Evolutionary conservation across 2,329 filamentous ascomycete species (phyloP).

Genomic region (Hyphodiscus sp.): DNA sequence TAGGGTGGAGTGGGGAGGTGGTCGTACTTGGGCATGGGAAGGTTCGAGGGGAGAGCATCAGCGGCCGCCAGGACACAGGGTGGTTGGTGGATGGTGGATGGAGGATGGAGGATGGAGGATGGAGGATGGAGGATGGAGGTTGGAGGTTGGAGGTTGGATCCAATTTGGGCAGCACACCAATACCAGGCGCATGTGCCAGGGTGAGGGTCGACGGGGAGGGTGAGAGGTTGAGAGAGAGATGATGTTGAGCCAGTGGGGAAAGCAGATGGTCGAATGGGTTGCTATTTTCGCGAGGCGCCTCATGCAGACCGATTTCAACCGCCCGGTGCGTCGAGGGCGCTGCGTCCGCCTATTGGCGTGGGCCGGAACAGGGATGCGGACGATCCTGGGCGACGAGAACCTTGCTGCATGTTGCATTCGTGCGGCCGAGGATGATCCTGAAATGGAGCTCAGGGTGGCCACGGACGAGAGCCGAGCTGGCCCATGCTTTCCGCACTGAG

Average conservation of each 20-base stretch:
- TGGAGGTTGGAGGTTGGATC: constrained; percentile 7
- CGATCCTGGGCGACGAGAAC: neutral
- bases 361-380: neutral
- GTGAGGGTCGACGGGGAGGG: constrained; percentile 4
- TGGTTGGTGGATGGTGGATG: neutral
- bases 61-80: constrained; percentile 2
- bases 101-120: constrained; percentile 5
- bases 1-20: constrained; percentile 5
- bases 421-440: neutral
- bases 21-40: constrained; percentile 12
- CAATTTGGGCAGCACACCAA: constrained; percentile 15
- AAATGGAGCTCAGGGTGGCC: neutral
- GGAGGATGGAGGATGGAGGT: constrained; percentile 12
- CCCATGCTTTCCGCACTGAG: constrained; percentile 19
- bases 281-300: constrained; percentile 31
- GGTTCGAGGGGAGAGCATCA: constrained; percentile 8
- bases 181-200: constrained; percentile 10
- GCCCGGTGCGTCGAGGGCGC: constrained; percentile 14
- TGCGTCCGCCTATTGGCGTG: constrained; percentile 15
- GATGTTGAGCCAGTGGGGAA: constrained; percentile 21
- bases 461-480: constrained; percentile 8
- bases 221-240: neutral
- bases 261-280: constrained; percentile 4
- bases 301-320: constrained; percentile 25
- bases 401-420: neutral